Evolutionary conservation across 2,329 filamentous ascomycete genomes (phyloP), one percentile per base, ranked within the genome.

Genomic region (Pseudogymnoascus sp.): DNA sequence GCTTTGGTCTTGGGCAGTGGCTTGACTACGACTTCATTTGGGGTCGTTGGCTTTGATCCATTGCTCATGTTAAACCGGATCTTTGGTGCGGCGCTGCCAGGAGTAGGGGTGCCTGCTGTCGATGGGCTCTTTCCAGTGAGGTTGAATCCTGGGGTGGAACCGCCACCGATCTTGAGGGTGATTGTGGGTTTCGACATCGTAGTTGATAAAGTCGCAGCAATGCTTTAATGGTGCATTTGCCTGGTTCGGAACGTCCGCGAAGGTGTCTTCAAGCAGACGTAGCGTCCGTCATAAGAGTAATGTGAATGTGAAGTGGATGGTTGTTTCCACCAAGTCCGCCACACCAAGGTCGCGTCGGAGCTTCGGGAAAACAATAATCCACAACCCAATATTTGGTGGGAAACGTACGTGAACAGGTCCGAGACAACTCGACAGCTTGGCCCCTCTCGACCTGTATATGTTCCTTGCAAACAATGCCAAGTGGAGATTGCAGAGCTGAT

Each of bases 1-100:
- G 83, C 81, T 68, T 87, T 87, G 2, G 82, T 85, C 70, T 81
- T 85, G 39, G 68, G 64, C 63, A 35, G 72, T 31, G 64, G 65
- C 62, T 62, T 58, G 21, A 65, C 61, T 7, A 64, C 54, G 33
- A 61, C 54, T 26, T 64, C 62, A 59, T 61, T 60, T 39, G 69
- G 66, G 10, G 67, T 68, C 57, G 68, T 63, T 33, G 67, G 68
- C 11, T 64, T 66, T 5, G 71, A 70, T 31, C 65, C 62, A 40
- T 26, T 64, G 15, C 58, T 66, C 33, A 62, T 57, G 11, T 63
- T 65, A 44, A 71, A 57, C 60, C 68, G 71, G 60, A 75, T 41
- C 60, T 75, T 74, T 36, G 58, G 70, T 66, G 62, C 69, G 64
- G 61, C 70, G 68, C 60, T 70, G 67, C 62, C 63, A 62, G 40